A percentile compares a stretch with the other conserved stretches of the same genome.
These are phyloP conservation scores for Fraxinus sp. DNA, from an alignment of 305 asterid species.

Conservation along the genomic window DNA sequence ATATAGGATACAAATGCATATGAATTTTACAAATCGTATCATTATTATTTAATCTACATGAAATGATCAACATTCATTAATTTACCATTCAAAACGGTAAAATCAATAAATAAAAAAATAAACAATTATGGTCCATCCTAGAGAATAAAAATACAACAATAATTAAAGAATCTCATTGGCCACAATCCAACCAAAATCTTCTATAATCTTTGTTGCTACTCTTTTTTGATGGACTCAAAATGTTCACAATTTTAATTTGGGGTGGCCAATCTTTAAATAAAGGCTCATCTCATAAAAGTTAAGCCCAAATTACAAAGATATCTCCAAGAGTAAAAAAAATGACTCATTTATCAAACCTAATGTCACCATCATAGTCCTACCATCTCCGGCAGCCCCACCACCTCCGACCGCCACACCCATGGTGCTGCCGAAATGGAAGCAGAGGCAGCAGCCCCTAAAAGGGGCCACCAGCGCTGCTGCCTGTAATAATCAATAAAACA, in stretches of 20 bases:
- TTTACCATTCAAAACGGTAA: not conserved
- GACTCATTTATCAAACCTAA: not conserved
- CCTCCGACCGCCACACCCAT: not conserved
- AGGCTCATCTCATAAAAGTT: not conserved
- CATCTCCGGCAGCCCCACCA: not conserved
- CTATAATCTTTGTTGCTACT: not conserved
- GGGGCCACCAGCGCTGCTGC: not conserved
- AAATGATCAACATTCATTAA: not conserved
- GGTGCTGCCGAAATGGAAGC: not conserved
- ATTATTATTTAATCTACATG: not conserved
- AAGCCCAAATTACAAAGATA: no score
- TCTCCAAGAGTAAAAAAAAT: no score
- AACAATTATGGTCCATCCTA: not conserved
- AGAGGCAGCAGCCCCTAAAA: not conserved
- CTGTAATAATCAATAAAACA: slow-evolving; percentile 25
- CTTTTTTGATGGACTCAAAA: not conserved
- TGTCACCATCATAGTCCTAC: not conserved
- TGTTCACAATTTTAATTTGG: not conserved
- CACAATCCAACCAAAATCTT: not conserved
- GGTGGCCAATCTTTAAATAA: not conserved
- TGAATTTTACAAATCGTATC: no score
- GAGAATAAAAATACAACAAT: not conserved
- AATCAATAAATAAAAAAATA: no score
- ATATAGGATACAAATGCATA: not conserved
- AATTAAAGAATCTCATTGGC: not conserved